These are phyloP conservation scores for Trametes gibbosa DNA, from an alignment of 768 basidiomycete genomes.

Conservation along the genomic window DNA sequence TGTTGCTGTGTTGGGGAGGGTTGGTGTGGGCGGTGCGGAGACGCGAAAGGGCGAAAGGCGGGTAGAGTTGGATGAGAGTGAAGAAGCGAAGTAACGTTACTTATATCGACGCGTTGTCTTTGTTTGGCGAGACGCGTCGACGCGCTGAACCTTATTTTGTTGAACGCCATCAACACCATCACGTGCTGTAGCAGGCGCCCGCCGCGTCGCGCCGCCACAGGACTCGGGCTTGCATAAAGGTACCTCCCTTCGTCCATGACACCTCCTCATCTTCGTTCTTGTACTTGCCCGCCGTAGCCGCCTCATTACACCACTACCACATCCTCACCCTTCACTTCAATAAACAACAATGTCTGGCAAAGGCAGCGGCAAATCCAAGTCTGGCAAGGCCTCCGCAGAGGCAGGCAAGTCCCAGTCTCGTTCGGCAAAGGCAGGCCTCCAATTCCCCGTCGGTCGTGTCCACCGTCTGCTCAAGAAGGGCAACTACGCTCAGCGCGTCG, in stretches of 20 bases:
- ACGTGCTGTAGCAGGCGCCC: conserved; percentile 16
- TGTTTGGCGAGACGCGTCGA: conserved; percentile 28
- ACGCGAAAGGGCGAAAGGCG: conserved; percentile 16
- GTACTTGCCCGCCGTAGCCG: conserved; percentile 7
- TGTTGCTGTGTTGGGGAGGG: conserved; percentile 18
- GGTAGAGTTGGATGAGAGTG: conserved; percentile 20
- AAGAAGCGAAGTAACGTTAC: conserved; percentile 2
- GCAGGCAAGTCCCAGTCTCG: conserved; percentile 62
- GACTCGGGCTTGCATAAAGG: conserved; percentile 20
- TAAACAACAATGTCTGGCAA: conserved; percentile 41
- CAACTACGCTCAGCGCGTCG: conserved; percentile 85
- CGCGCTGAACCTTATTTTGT: conserved; percentile 28
- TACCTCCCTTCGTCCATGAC: not conserved
- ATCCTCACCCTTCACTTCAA: not conserved
- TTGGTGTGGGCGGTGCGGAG: conserved; percentile 1
- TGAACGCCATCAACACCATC: conserved; percentile 26
- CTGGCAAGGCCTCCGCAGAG: conserved; percentile 57
- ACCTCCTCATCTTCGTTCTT: conserved; percentile 8
- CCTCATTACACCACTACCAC: conserved; percentile 2
- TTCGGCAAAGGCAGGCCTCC: conserved; percentile 73
- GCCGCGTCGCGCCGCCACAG: conserved; percentile 2
- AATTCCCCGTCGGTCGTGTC: conserved; percentile 92
- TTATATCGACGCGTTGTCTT: conserved; percentile 26
- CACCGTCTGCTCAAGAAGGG: conserved; percentile 86
- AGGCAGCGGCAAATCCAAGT: conserved; percentile 58